Conservation (phyloP, 1,284 basidiomycete species). For the Trichosporon sp. region DNA sequence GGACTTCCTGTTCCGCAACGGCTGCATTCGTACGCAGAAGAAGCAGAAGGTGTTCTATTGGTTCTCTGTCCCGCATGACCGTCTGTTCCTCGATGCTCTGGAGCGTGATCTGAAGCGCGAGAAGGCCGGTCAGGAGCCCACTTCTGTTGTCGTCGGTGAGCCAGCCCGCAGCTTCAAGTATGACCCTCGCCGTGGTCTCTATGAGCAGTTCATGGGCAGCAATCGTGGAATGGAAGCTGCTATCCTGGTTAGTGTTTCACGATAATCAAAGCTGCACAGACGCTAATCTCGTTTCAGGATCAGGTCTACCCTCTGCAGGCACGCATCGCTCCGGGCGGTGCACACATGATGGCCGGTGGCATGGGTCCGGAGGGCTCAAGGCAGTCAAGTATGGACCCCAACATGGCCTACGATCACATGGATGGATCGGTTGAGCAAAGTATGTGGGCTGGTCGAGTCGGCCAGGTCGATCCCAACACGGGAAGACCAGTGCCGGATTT, state of each 20-base stretch:
- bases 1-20: constrained; percentile 85
- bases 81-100: constrained; percentile 88
- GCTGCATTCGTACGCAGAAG: constrained; percentile 91
- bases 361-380: constrained; percentile 8
- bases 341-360: constrained; percentile 5
- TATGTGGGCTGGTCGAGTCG: constrained; percentile 11
- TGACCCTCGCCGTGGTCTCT: constrained; percentile 74
- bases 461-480: constrained; percentile 7
- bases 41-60: constrained; percentile 85
- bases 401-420: constrained; percentile 12
- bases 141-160: constrained; percentile 68
- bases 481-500: constrained; percentile 13
- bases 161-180: constrained; percentile 63
- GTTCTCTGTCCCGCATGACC: constrained; percentile 85
- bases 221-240: constrained; percentile 39
- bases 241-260: constrained; percentile 17
- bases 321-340: constrained; percentile 9
- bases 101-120: constrained; percentile 89
- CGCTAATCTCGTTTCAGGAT: constrained; percentile 11
- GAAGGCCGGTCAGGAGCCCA: constrained; percentile 77
- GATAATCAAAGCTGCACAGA: neutral
- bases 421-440: constrained; percentile 3
- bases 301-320: constrained; percentile 24
- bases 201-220: constrained; percentile 66
- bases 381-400: constrained; percentile 18